A percentile compares a stretch with the other conserved stretches of the same genome.
Evolutionary conservation across 148 eudicot species (phyloP).

Genomic region (Oxyria digyna): DNA sequence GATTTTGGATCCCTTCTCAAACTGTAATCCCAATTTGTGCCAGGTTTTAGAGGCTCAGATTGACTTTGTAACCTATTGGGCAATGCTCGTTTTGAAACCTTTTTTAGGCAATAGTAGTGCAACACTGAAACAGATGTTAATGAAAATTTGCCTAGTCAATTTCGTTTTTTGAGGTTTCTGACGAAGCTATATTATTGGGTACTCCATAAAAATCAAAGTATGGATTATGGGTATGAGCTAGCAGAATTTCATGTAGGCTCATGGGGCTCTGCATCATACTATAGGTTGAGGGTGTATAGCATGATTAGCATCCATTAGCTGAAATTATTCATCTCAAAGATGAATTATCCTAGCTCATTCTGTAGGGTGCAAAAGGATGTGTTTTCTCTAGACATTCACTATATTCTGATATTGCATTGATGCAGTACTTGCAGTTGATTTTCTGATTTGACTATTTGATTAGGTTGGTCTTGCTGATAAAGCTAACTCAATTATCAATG

Average conservation of each 20-base stretch:
- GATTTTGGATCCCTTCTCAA: not conserved
- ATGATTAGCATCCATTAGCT: not conserved
- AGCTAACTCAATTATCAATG: conserved; percentile 57
- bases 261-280: not conserved
- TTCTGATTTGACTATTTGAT: conserved; percentile 1
- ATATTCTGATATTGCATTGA: not conserved
- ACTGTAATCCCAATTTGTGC: not conserved
- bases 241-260: not conserved
- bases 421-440: not conserved
- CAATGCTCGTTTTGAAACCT: not conserved
- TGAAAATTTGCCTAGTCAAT: not conserved
- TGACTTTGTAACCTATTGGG: not conserved
- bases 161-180: not conserved
- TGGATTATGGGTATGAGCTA: not conserved
- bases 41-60: not conserved
- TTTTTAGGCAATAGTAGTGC: not conserved
- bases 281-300: not conserved
- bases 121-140: not conserved
- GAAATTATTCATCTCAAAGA: not conserved
- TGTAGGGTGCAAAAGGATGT: not conserved
- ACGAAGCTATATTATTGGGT: not conserved
- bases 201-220: not conserved
- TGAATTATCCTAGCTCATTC: not conserved
- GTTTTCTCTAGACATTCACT: not conserved
- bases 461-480: conserved; percentile 98